A percentile compares a stretch with the other conserved stretches of the same genome.
phyloP scores from a whole-genome alignment of 768 basidiomycete genomes.

The Xanthoconium stramineum region DNA sequence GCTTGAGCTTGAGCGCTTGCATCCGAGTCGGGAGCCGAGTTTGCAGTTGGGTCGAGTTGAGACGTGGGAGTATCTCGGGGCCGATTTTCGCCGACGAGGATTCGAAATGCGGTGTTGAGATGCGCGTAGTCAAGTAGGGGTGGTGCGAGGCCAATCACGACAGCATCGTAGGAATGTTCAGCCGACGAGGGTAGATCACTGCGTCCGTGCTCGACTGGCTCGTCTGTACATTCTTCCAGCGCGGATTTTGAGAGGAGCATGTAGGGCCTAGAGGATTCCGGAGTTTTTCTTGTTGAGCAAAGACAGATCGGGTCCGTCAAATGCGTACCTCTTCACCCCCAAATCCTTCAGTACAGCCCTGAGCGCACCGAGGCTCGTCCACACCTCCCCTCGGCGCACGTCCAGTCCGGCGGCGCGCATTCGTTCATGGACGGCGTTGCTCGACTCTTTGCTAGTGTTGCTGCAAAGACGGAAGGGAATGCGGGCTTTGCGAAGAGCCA shows the following conservation, averaged over 20 bases:
- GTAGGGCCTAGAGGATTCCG: slow-evolving; percentile 37
- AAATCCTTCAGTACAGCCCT: slow-evolving; percentile 40
- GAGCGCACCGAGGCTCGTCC: slow-evolving; percentile 65
- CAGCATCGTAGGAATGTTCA: slow-evolving; percentile 43
- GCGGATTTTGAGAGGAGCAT: slow-evolving; percentile 54
- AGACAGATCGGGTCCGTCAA: not conserved
- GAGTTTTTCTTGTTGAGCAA: not conserved
- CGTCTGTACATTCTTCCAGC: slow-evolving; percentile 37
- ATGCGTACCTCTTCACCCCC: slow-evolving; percentile 39
- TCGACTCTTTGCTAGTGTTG: slow-evolving; percentile 68
- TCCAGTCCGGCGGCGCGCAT: slow-evolving; percentile 51
- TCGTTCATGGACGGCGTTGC: slow-evolving; percentile 37
- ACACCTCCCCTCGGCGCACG: slow-evolving; percentile 44
- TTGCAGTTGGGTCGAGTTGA: not conserved
- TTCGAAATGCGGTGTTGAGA: slow-evolving; percentile 65
- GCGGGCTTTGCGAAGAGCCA: slow-evolving; percentile 28
- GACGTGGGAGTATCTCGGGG: not conserved
- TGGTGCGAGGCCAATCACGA: slow-evolving; percentile 64
- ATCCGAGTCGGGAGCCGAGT: not conserved
- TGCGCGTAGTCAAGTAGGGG: slow-evolving; percentile 46
- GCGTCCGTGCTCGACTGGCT: not conserved
- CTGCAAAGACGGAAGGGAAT: slow-evolving; percentile 58
- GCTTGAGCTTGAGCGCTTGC: not conserved
- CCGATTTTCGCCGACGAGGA: slow-evolving; percentile 46
- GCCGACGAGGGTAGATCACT: not conserved